These are phyloP conservation scores for Ramularia collo-cygni DNA, from an alignment of 2,329 filamentous ascomycete species.

Conservation along the genomic window DNA sequence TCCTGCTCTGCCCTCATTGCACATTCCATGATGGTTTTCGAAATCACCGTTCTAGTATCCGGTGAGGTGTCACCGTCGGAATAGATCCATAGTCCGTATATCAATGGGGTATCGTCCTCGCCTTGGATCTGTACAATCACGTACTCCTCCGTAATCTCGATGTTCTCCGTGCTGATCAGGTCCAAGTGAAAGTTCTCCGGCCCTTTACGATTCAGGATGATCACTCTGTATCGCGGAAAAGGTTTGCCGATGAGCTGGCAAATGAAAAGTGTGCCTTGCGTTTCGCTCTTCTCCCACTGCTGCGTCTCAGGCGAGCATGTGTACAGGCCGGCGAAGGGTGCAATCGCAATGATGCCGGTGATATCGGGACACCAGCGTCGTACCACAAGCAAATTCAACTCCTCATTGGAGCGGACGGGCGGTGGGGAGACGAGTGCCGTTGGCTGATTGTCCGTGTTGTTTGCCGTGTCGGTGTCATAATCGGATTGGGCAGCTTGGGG, in stretches of 20 bases:
- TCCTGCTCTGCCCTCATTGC: slow-evolving; percentile 43
- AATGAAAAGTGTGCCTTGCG: slow-evolving; percentile 86
- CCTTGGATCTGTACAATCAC: slow-evolving; percentile 50
- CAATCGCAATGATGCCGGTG: slow-evolving; percentile 66
- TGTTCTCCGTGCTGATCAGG: slow-evolving; percentile 36
- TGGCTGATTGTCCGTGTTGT: slow-evolving; percentile 27
- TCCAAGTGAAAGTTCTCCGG: slow-evolving; percentile 43
- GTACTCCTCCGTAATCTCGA: slow-evolving; percentile 49
- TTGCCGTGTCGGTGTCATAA: slow-evolving; percentile 45
- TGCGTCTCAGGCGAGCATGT: slow-evolving; percentile 59
- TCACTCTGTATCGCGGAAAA: slow-evolving; percentile 36
- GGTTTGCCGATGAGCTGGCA: slow-evolving; percentile 50
- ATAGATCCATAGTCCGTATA: slow-evolving; percentile 60
- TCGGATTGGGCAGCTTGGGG: slow-evolving; percentile 34
- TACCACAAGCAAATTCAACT: slow-evolving; percentile 81
- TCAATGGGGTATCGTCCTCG: slow-evolving; percentile 28
- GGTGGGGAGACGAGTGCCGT: slow-evolving; percentile 32
- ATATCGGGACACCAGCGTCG: slow-evolving; percentile 73
- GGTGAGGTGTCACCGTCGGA: slow-evolving; percentile 49
- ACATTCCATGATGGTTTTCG: slow-evolving; percentile 49
- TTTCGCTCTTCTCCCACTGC: slow-evolving; percentile 75
- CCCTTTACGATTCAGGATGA: slow-evolving; percentile 43
- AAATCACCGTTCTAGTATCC: slow-evolving; percentile 41
- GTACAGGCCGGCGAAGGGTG: slow-evolving; percentile 82
- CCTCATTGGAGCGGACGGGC: slow-evolving; percentile 63